These are phyloP conservation scores for Calycina herbarum DNA, from an alignment of 2,329 filamentous ascomycete genomes.

Conservation along the genomic window DNA sequence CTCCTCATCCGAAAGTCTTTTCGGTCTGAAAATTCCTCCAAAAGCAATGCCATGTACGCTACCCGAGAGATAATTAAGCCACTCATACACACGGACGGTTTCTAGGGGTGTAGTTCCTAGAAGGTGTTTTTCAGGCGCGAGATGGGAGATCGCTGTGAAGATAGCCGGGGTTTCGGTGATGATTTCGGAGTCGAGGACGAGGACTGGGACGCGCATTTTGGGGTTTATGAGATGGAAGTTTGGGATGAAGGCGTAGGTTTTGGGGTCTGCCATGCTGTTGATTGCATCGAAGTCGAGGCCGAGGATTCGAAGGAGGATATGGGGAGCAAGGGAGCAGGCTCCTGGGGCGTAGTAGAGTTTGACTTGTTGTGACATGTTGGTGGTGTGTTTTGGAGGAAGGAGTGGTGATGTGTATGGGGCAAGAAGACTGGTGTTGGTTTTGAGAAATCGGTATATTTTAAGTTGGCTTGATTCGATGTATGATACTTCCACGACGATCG, in stretches of 20 bases:
- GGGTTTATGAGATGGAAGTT: conserved; percentile 37
- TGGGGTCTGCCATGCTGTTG: conserved; percentile 7
- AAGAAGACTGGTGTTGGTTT: too few species aligned
- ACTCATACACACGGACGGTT: conserved; percentile 9
- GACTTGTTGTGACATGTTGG: conserved; percentile 13
- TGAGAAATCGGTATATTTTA: too few species aligned
- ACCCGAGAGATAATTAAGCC: too few species aligned
- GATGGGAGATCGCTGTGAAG: conserved; percentile 36
- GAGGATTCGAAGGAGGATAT: conserved; percentile 37
- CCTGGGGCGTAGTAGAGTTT: conserved; percentile 35
- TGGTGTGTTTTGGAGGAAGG: too few species aligned
- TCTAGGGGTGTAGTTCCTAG: conserved; percentile 37
- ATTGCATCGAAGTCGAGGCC: conserved; percentile 29
- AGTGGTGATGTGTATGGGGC: too few species aligned
- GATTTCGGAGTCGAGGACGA: conserved; percentile 32
- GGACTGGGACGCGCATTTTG: conserved; percentile 37
- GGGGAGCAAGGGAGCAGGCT: conserved; percentile 38
- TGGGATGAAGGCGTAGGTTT: conserved; percentile 16
- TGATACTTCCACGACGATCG: too few species aligned
- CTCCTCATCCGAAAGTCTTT: too few species aligned
- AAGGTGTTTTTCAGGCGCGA: conserved; percentile 34
- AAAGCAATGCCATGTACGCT: too few species aligned
- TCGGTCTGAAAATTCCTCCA: too few species aligned
- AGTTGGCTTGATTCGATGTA: too few species aligned
- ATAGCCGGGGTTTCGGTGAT: conserved; percentile 41